Conservation (phyloP, 148 eudicot genomes). For the Rhododendron griersonianum region DNA sequence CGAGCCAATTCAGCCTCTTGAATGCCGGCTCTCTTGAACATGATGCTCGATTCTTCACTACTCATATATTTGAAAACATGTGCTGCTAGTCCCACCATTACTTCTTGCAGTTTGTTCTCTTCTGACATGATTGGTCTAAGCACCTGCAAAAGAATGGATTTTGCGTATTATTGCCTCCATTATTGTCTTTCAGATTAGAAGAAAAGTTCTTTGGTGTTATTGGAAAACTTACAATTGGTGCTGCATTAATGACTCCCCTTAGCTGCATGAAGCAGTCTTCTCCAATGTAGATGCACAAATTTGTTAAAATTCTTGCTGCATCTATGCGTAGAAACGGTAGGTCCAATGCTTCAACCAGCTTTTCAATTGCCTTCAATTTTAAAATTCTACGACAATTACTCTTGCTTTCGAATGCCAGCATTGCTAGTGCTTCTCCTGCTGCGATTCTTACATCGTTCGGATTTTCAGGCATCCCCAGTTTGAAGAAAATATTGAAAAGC, state of each 20-base stretch:
- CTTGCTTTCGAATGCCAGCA: conserved; percentile 74
- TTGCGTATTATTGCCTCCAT: neutral
- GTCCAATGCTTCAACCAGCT: conserved; percentile 53
- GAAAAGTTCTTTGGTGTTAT: neutral
- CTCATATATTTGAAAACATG: conserved; percentile 57
- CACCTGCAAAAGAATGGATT: conserved; percentile 43
- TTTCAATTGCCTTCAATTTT: conserved; percentile 33
- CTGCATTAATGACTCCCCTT: conserved; percentile 43
- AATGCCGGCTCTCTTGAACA: conserved; percentile 42
- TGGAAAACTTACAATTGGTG: conserved; percentile 54
- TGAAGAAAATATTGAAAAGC: conserved; percentile 61
- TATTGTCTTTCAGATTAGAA: neutral
- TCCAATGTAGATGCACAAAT: conserved; percentile 60
- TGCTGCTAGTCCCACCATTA: conserved; percentile 84
- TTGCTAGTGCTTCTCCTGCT: conserved; percentile 81
- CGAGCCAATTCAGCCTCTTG: conserved; percentile 47
- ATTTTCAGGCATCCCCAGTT: conserved; percentile 21
- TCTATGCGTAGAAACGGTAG: conserved; percentile 39
- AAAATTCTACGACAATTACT: conserved; percentile 45
- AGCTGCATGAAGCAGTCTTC: conserved; percentile 46
- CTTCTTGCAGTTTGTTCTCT: conserved; percentile 74
- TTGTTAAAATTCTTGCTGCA: conserved; percentile 67
- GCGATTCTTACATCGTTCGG: conserved; percentile 45
- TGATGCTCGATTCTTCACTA: conserved; percentile 41
- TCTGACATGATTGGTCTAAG: conserved; percentile 55